Base-by-base conservation (phyloP, 202 grass and related monocot genomes). In the Tripidium arundinaceum region DNA sequence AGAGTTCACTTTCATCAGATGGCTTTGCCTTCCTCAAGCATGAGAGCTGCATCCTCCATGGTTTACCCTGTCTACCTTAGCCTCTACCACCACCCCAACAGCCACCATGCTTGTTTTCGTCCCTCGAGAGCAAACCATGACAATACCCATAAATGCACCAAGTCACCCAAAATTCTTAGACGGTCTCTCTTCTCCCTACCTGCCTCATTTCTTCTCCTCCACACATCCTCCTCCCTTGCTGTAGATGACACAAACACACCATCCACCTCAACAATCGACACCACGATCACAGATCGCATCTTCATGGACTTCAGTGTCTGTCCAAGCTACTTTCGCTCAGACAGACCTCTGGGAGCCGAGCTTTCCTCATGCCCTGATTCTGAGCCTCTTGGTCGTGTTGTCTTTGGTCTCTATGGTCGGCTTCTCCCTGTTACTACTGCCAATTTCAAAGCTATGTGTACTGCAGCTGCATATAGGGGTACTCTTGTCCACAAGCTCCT, bases 241-340 rank as follows among this genome's bases (percentile, higher is more conserved):
- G 12, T 60, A 61, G 87, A 82, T 79, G 68, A 68, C n/a, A 12
- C 73, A 71, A 74, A 79, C 47, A 59, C 57, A 19, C 76, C 78
- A 10, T 66, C 88, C 3, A 43, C 86, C 45, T 74, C 76, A 13
- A 15, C 72, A 64, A 33, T 77, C 59, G 86, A 85, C 36, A 79
- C 85, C 72, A 83, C 54, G 29, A 84, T 98, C 76, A 98, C 94
- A 70, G 94, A 98, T 72, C 89, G 87, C 55, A 85, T 98, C 64
- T 98, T 91, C 87, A 92, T 98, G 87, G 94, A 98, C 75, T 98
- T 98, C 52, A 88, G 87, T 78, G 63, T 98, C 36, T 98, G 94
- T 49, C 89, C 94, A 12, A 94, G 89, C 79, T 90, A 87, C 79
- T 91, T 94, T 70, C 88, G 86, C 72, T 79, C 90, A 54, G 94